phyloP scores from a whole-genome alignment of 805 yeast species.

The Deakozyma indianensis region DNA sequence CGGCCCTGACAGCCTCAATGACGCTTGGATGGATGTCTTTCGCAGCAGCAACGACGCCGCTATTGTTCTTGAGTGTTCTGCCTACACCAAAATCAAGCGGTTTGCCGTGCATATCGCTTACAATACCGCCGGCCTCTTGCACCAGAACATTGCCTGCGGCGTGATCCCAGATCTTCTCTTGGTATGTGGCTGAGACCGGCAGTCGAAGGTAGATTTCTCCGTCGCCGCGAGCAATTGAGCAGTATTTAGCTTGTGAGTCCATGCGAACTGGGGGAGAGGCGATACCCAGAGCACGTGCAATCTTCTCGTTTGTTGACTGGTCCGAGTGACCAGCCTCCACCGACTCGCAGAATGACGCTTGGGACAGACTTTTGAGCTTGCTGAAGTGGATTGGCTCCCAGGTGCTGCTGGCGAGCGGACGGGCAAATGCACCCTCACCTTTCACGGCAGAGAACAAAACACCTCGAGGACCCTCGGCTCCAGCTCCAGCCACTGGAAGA shows the following conservation, averaged over 20 bases:
- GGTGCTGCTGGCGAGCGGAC: conserved; percentile 22
- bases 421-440: conserved; percentile 53
- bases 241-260: conserved; percentile 95
- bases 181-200: conserved; percentile 60
- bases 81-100: conserved; percentile 76
- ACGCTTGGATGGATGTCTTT: conserved; percentile 34
- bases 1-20: conserved; percentile 31
- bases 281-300: conserved; percentile 52
- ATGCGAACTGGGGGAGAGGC: conserved; percentile 48
- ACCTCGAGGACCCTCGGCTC: conserved; percentile 33
- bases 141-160: conserved; percentile 89
- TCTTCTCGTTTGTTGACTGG: conserved; percentile 67
- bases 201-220: conserved; percentile 86
- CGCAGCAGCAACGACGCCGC: conserved; percentile 86
- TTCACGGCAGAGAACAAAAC: conserved; percentile 60
- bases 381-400: conserved; percentile 34
- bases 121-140: conserved; percentile 82
- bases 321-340: conserved; percentile 94
- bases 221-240: conserved; percentile 77
- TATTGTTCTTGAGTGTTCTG: conserved; percentile 51
- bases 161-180: conserved; percentile 98
- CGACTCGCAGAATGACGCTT: conserved; percentile 71
- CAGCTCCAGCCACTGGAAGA: conserved; percentile 31
- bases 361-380: conserved; percentile 29
- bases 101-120: conserved; percentile 69